Conservation (phyloP, 805 yeast species). For the Lipomyces chichibuensis region DNA sequence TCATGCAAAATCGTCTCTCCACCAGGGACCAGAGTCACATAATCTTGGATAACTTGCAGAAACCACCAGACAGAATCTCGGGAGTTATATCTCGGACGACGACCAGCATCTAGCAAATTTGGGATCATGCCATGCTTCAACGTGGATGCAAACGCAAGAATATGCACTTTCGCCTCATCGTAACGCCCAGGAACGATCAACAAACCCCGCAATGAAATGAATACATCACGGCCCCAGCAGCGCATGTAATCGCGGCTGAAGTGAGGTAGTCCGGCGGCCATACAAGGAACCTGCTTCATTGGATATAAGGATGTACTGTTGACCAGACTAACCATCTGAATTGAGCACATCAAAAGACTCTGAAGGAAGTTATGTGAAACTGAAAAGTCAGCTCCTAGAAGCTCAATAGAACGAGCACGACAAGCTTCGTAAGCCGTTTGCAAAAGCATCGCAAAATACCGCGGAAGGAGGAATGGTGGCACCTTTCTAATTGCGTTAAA, state of each 20-base stretch:
- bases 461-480: slow-evolving; percentile 83
- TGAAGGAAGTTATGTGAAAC: slow-evolving; percentile 74
- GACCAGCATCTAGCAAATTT: slow-evolving; percentile 86
- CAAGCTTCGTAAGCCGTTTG: slow-evolving; percentile 85
- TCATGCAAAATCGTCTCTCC: slow-evolving; percentile 71
- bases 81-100: slow-evolving; percentile 92
- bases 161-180: slow-evolving; percentile 79
- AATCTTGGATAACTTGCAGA: slow-evolving; percentile 85
- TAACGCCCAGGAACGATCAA: slow-evolving; percentile 74
- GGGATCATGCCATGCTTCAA: slow-evolving; percentile 95
- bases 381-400: slow-evolving; percentile 55
- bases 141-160: slow-evolving; percentile 84
- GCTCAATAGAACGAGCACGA: slow-evolving; percentile 63
- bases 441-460: slow-evolving; percentile 80
- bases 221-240: slow-evolving; percentile 98
- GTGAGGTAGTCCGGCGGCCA: slow-evolving; percentile 97
- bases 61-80: slow-evolving; percentile 98
- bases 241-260: slow-evolving; percentile 90
- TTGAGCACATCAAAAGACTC: slow-evolving; percentile 73
- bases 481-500: slow-evolving; percentile 62
- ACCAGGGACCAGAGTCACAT: slow-evolving; percentile 64
- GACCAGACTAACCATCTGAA: slow-evolving; percentile 82
- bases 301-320: slow-evolving; percentile 78
- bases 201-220: slow-evolving; percentile 82
- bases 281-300: slow-evolving; percentile 58